Percentiles rank a stretch among this genome's conserved stretches.
Evolutionary conservation across 2,329 filamentous ascomycete species (phyloP).

Genomic region (Paracamarosporium sp.): DNA sequence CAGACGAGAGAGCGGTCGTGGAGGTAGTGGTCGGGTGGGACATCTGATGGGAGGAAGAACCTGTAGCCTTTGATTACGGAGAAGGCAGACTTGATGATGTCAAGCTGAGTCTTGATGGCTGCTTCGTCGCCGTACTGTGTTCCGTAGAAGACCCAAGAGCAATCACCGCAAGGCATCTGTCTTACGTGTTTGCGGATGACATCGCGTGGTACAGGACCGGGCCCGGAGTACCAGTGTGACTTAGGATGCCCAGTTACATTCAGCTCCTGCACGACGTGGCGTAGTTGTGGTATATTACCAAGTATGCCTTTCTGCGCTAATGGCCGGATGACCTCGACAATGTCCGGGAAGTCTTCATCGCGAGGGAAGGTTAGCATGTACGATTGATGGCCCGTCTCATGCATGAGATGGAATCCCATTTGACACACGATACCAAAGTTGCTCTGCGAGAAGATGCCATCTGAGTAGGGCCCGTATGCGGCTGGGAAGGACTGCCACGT

Average conservation of each 20-base stretch:
- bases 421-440: constrained; percentile 51
- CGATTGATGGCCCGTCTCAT: constrained; percentile 57
- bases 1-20: constrained; percentile 45
- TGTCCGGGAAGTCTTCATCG: constrained; percentile 57
- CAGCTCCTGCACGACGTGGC: constrained; percentile 55
- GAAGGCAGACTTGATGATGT: constrained; percentile 54
- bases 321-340: constrained; percentile 58
- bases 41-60: constrained; percentile 48
- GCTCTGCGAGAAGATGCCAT: constrained; percentile 46
- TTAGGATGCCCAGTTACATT: constrained; percentile 51
- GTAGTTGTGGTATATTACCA: constrained; percentile 57
- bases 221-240: constrained; percentile 32
- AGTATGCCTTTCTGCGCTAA: constrained; percentile 48
- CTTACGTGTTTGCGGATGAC: constrained; percentile 21
- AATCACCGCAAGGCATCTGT: constrained; percentile 39
- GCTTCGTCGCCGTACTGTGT: constrained; percentile 47
- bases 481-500: constrained; percentile 44
- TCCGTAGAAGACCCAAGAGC: constrained; percentile 61
- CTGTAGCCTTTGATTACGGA: constrained; percentile 49
- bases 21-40: constrained; percentile 40
- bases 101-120: constrained; percentile 37
- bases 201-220: constrained; percentile 22
- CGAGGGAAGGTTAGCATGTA: constrained; percentile 54
- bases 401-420: constrained; percentile 63
- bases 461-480: constrained; percentile 45